These are phyloP conservation scores for Crithidia acanthocephali DNA, from an alignment of 208 protist genomes.

Conservation along the genomic window DNA sequence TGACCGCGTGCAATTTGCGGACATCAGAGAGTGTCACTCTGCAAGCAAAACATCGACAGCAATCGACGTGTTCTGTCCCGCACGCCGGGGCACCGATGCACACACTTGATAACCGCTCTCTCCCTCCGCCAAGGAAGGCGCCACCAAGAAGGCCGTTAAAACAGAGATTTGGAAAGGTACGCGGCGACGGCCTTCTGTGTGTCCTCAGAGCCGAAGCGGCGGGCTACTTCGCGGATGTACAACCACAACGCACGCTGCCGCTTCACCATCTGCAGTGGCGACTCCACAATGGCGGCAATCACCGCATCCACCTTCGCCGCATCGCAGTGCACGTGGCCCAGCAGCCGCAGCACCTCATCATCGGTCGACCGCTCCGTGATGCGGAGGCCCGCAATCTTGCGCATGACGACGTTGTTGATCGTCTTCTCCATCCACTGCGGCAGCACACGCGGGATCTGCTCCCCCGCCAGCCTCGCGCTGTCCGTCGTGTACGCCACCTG, in stretches of 20 bases:
- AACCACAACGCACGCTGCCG: slow-evolving; percentile 50
- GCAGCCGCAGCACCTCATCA: slow-evolving; percentile 50
- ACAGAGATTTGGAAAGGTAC: slow-evolving; percentile 40
- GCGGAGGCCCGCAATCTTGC: slow-evolving; percentile 27
- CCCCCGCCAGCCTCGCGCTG: slow-evolving; percentile 1
- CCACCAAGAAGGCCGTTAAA: slow-evolving; percentile 20
- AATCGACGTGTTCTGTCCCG: too few relatives aligned
- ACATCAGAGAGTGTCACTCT: too few relatives aligned
- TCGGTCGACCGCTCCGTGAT: slow-evolving; percentile 37
- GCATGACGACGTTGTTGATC: slow-evolving; percentile 32
- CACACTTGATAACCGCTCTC: too few relatives aligned
- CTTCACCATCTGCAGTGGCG: slow-evolving; percentile 40
- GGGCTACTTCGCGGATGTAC: slow-evolving; percentile 46
- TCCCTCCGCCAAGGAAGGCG: background rate
- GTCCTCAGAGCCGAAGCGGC: slow-evolving; percentile 47
- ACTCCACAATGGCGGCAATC: slow-evolving; percentile 34
- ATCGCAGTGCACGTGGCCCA: slow-evolving; percentile 66
- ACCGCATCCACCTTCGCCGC: slow-evolving; percentile 52
- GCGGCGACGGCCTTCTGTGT: slow-evolving; percentile 28
- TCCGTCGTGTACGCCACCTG: slow-evolving; percentile 5
- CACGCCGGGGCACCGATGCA: too few relatives aligned
- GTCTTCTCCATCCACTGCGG: slow-evolving; percentile 51
- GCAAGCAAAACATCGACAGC: too few relatives aligned
- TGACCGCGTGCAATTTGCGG: too few relatives aligned
- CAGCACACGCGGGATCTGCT: slow-evolving; percentile 19